Evolutionary conservation across 1,139 yeast genomes (phyloP).

Genomic region (Taphrina pruni): DNA sequence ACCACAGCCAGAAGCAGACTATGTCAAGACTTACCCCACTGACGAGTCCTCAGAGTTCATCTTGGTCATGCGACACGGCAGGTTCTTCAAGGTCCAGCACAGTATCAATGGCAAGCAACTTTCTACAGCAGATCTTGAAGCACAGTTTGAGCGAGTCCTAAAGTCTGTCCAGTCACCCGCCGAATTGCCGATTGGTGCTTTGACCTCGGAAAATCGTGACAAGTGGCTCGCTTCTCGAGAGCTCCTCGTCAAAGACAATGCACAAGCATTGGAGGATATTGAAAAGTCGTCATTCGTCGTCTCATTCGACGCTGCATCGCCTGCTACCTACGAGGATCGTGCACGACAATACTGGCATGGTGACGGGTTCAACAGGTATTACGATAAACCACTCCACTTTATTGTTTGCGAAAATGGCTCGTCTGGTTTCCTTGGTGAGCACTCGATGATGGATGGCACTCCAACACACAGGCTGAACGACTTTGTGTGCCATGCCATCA

Average conservation of each 20-base stretch:
- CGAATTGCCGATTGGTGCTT: conserved; percentile 70
- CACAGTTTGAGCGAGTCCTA: conserved; percentile 63
- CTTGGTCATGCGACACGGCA: conserved; percentile 74
- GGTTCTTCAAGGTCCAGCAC: conserved; percentile 79
- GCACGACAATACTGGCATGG: conserved; percentile 94
- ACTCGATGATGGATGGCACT: conserved; percentile 97
- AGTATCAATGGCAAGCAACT: conserved; percentile 60
- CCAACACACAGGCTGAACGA: conserved; percentile 91
- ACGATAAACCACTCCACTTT: conserved; percentile 89
- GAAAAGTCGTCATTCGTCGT: conserved; percentile 80
- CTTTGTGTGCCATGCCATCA: conserved; percentile 65
- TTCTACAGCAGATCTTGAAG: conserved; percentile 67
- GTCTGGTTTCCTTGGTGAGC: conserved; percentile 95
- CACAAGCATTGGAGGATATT: conserved; percentile 67
- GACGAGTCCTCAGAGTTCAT: conserved; percentile 66
- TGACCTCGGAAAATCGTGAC: conserved; percentile 87
- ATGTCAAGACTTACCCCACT: conserved; percentile 57
- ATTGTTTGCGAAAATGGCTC: conserved; percentile 80
- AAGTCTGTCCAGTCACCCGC: conserved; percentile 57
- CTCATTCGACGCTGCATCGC: conserved; percentile 75
- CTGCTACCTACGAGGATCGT: conserved; percentile 82
- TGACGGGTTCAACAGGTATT: conserved; percentile 85
- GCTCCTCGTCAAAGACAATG: conserved; percentile 61
- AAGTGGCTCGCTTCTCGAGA: conserved; percentile 71
- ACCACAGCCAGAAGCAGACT: conserved; percentile 67